Evolutionary conservation across 1,284 basidiomycete species (phyloP), one percentile per base, ranked within the genome.

Genomic region (Naganishia cerealis): DNA sequence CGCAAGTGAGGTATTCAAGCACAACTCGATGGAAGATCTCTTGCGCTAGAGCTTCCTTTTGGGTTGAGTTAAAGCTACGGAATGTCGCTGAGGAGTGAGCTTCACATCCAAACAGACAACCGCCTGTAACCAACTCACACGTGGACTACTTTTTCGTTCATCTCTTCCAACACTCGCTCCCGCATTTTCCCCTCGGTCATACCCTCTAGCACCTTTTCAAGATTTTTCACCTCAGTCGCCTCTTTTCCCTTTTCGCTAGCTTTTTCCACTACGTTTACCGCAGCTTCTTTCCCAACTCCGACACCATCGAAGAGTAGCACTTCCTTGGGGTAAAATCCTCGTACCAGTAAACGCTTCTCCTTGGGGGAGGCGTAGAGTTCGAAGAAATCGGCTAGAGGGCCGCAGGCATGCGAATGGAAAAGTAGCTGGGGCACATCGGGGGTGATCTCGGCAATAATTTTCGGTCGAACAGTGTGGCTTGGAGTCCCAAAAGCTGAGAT

Each of bases 241-340:
- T 74, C 75, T 71, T 76, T 78, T 84, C 79, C 86, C 86, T 65
- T 66, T 18, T 65, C 67, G 12, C 57, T 39, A 36, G 61, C 62
- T 42, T 65, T 68, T 55, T 68, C 62, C 36, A 68, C 8, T 8
- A 63, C 61, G 40, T 63, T 63, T 8, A 40, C 61, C 38, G 61
- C 50, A 85, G 84, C 29, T 79, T 80, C 71, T 86, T 66, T 67
- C 56, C 59, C 62, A 8, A 71, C 61, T 26, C 61, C 67, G 13
- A 69, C 56, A 42, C 88, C 79, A 86, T 89, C 87, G 77, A 93
- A 92, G 40, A 95, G 80, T 3, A 85, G 82, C 0, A 87, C 88
- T 78, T 95, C 92, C 75, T 90, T 90, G 18, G 92, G 92, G 73
- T 92, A 95, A 74, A 94, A 92, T 71, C 92, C 91, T 38, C 88